Percentiles rank a stretch among this genome's conserved stretches.
Conservation (phyloP, 257 asterid genomes). For the Nicotiana benthamiana region DNA sequence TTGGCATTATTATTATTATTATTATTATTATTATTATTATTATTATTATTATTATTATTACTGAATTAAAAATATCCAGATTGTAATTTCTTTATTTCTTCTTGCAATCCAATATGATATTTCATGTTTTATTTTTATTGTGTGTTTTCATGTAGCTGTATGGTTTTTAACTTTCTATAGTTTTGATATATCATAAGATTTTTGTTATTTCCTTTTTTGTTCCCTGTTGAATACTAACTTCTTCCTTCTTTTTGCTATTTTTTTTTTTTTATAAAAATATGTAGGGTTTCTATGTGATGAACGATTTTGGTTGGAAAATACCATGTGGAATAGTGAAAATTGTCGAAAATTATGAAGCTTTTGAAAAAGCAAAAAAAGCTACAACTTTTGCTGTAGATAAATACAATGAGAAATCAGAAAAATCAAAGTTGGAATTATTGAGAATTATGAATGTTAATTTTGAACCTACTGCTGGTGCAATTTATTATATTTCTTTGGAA, state of each 20-base stretch:
- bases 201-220: too few relatives aligned
- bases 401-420: conserved; percentile 12
- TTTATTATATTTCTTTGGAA: conserved; percentile 30
- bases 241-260: not conserved
- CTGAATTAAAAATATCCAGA: too few relatives aligned
- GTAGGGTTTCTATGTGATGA: not conserved
- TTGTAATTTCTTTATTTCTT: too few relatives aligned
- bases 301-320: not conserved
- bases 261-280: not conserved
- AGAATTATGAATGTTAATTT: conserved; percentile 24
- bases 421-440: not conserved
- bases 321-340: not conserved
- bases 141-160: too few relatives aligned
- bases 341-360: not conserved
- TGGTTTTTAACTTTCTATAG: too few relatives aligned
- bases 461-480: conserved; percentile 36
- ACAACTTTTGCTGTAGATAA: conserved; percentile 26
- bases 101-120: too few relatives aligned
- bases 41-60: too few relatives aligned
- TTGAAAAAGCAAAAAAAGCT: conserved; percentile 14
- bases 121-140: too few relatives aligned
- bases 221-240: not conserved
- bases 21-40: too few relatives aligned
- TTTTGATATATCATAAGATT: too few relatives aligned
- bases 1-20: too few relatives aligned